Conservation (phyloP, 148 eudicot genomes). For the Vaccinium myrtillus region DNA sequence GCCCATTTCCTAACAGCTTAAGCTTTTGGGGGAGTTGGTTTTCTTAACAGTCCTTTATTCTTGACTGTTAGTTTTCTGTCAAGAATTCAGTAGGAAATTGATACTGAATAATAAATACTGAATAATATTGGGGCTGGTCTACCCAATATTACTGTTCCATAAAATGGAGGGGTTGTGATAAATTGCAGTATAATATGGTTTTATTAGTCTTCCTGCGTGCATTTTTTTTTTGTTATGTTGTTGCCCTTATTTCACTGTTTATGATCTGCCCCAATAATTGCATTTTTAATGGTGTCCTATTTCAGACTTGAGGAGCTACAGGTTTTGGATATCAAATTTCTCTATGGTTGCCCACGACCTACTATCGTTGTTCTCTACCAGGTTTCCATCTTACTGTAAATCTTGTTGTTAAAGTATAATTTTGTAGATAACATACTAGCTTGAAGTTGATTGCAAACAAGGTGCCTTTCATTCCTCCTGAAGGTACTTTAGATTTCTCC, state of each 20-base stretch:
- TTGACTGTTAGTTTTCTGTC: not conserved
- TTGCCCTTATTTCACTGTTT: not conserved
- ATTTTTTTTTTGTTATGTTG: not conserved
- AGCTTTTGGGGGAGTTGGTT: no score
- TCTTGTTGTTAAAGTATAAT: not conserved
- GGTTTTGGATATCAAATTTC: constrained; percentile 96
- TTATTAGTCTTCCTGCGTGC: not conserved
- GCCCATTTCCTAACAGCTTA: no score
- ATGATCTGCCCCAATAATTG: not conserved
- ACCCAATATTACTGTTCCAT: not conserved
- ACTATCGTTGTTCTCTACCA: constrained; percentile 96
- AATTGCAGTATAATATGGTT: not conserved
- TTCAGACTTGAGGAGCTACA: constrained; percentile 98
- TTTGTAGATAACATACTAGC: not conserved
- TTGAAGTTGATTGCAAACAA: no score
- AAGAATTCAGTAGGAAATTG: not conserved
- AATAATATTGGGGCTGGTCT: not conserved
- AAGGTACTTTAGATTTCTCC: not conserved
- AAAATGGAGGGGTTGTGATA: constrained; percentile 1
- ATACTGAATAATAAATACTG: not conserved
- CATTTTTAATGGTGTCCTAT: not conserved
- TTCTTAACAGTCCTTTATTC: not conserved
- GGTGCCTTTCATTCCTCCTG: constrained; percentile 1
- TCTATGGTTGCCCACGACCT: constrained; percentile 82
- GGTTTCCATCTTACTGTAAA: constrained; percentile 36